Percentiles rank a stretch among this genome's conserved stretches.
These are phyloP conservation scores for Kewa caespitosa DNA, from an alignment of 179 eudicot genomes.

Conservation along the genomic window DNA sequence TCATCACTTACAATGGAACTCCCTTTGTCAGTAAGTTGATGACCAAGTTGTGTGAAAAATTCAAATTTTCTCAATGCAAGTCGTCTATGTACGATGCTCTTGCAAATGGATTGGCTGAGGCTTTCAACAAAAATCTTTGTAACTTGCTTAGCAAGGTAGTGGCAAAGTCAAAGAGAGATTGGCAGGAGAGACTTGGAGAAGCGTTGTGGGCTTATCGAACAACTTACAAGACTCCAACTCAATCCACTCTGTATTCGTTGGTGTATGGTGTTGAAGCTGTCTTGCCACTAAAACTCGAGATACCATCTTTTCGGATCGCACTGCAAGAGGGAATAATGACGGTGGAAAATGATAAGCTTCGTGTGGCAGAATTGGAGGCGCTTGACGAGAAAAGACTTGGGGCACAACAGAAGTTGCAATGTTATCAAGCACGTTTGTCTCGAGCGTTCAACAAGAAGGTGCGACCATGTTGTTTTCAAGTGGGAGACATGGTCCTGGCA, in stretches of 20 bases:
- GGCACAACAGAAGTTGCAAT: slow-evolving; percentile 12
- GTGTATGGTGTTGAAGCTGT: slow-evolving; percentile 26
- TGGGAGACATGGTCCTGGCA: slow-evolving; percentile 15
- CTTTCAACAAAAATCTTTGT: slow-evolving; percentile 12
- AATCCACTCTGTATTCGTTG: background rate
- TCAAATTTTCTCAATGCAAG: slow-evolving; percentile 3
- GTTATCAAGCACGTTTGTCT: slow-evolving; percentile 7
- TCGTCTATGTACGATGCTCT: slow-evolving; percentile 9
- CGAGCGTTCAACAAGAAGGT: slow-evolving; percentile 15
- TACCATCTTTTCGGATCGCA: slow-evolving; percentile 11
- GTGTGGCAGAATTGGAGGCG: slow-evolving; percentile 8
- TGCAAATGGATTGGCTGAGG: slow-evolving; percentile 15
- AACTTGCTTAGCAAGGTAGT: slow-evolving; percentile 16
- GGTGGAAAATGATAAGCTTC: slow-evolving; percentile 20
- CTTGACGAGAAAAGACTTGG: slow-evolving; percentile 8
- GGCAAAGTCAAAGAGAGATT: background rate
- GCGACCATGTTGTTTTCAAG: background rate
- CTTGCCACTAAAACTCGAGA: slow-evolving; percentile 15
- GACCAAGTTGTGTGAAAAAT: background rate
- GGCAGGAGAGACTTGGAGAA: slow-evolving; percentile 11
- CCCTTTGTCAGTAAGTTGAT: slow-evolving; percentile 9
- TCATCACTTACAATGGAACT: slow-evolving; percentile 11
- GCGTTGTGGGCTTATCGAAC: slow-evolving; percentile 20
- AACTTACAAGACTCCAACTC: background rate
- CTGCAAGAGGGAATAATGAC: slow-evolving; percentile 19